Evolutionary conservation across 2,329 filamentous ascomycete genomes (phyloP).

Genomic region (Trichoderma asperellum): DNA sequence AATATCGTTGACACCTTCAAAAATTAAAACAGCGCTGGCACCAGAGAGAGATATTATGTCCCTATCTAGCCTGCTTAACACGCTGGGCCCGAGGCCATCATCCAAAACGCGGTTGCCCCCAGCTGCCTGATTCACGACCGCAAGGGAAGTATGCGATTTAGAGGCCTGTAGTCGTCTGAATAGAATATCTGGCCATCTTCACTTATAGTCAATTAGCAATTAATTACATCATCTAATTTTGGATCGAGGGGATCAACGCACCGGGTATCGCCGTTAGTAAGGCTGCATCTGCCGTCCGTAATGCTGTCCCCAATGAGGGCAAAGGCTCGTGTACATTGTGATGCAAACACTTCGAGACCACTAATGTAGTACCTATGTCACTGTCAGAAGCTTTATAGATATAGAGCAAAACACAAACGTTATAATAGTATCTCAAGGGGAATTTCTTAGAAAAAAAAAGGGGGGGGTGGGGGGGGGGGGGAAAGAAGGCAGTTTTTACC

Average conservation of each 20-base stretch:
- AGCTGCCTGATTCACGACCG: not conserved
- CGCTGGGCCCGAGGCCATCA: not conserved
- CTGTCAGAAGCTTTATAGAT: not conserved
- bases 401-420: not conserved
- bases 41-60: constrained; percentile 1
- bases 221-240: not conserved
- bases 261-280: constrained; percentile 3
- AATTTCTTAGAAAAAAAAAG: no score
- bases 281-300: constrained; percentile 2
- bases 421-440: no score
- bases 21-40: not conserved
- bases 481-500: not conserved
- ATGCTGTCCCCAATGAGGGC: constrained; percentile 1
- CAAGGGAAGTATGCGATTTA: not conserved
- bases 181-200: not conserved
- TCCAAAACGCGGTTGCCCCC: not conserved
- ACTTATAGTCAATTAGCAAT: not conserved
- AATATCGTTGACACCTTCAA: constrained; percentile 6
- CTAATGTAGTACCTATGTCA: constrained; percentile 1
- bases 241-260: not conserved
- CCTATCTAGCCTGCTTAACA: not conserved
- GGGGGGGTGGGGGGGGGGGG: no score
- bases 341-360: not conserved
- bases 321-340: not conserved
- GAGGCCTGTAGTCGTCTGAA: not conserved